Percentiles rank a stretch among this genome's conserved stretches.
Conservation (phyloP, 495 filamentous ascomycete genomes). For the Tuber brumale region DNA sequence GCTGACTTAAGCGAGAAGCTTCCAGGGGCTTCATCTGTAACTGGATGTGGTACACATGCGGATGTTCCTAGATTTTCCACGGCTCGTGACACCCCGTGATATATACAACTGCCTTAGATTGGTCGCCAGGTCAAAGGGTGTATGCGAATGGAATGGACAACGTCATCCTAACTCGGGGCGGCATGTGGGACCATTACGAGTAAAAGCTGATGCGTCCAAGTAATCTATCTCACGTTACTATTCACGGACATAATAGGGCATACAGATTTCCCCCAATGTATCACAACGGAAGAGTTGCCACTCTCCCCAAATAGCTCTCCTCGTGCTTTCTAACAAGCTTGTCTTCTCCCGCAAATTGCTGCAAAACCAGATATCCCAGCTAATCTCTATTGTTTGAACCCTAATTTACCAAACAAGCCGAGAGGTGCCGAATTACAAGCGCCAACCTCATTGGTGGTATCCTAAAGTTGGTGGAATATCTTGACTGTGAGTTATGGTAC, state of each 20-base stretch:
- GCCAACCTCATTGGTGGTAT: background rate
- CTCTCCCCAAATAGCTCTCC: background rate
- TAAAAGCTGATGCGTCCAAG: background rate
- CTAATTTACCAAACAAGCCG: background rate
- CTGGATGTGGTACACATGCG: background rate
- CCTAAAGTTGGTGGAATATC: background rate
- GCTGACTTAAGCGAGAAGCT: background rate
- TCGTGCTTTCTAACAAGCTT: background rate
- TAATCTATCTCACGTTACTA: background rate
- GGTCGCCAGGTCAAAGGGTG: background rate
- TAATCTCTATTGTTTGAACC: background rate
- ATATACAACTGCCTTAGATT: background rate
- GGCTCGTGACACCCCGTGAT: background rate
- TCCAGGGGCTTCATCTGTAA: background rate
- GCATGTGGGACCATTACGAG: background rate
- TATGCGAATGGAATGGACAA: background rate
- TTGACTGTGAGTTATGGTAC: background rate
- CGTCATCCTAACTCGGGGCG: background rate
- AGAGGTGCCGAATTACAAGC: background rate
- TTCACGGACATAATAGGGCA: background rate
- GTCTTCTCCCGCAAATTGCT: background rate
- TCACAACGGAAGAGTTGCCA: background rate
- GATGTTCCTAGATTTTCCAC: background rate
- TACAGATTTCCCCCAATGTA: background rate
- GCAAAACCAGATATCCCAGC: background rate